These are phyloP conservation scores for Oryza coarctata DNA, from an alignment of 176 grass and related monocot genomes.

Conservation along the genomic window DNA sequence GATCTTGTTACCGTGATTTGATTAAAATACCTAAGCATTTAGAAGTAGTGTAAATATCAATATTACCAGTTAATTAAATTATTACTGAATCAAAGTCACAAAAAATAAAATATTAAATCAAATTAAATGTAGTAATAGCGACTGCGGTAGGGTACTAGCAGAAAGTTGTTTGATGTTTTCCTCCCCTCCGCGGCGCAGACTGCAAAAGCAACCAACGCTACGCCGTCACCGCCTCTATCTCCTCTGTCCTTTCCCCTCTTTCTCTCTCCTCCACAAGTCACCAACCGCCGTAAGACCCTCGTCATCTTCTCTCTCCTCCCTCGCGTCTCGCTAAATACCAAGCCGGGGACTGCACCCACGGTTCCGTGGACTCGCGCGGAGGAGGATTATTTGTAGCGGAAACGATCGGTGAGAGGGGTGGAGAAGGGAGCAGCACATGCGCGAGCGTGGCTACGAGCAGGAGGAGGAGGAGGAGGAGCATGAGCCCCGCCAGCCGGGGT, in stretches of 20 bases:
- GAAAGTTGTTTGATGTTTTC: slow-evolving; percentile 36
- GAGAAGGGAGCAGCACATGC: not conserved
- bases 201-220: not conserved
- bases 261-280: not conserved
- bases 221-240: slow-evolving; percentile 3
- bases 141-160: not conserved
- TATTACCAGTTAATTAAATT: not conserved
- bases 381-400: not conserved
- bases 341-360: not conserved
- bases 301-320: not conserved
- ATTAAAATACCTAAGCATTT: too few species aligned
- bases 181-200: not conserved
- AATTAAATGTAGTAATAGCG: not conserved
- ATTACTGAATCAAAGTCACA: too few species aligned
- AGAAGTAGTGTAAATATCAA: too few species aligned
- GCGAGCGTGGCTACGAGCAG: not conserved
- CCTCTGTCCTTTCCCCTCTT: not conserved
- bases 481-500: slow-evolving; percentile 34
- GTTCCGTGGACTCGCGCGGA: not conserved
- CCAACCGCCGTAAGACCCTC: not conserved
- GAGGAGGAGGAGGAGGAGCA: not conserved
- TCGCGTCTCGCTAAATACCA: slow-evolving; percentile 19
- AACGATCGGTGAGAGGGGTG: not conserved
- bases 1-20: not conserved
- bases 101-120: too few species aligned